Conservation (phyloP, 1,139 yeast genomes). For the Zygoascus meyerae region DNA sequence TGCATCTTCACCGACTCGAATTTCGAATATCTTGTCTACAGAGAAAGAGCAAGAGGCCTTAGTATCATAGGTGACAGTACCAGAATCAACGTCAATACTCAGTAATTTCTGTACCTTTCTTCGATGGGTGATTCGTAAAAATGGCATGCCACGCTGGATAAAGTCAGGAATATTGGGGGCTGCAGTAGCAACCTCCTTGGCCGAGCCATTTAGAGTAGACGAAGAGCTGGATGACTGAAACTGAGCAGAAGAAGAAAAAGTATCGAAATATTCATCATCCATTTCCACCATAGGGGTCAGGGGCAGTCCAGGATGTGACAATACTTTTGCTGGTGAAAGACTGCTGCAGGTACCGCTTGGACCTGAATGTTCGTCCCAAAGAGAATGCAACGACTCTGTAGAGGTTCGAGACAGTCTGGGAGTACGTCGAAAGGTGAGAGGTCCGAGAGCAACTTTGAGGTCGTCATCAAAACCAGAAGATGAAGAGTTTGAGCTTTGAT, state of each 20-base stretch:
- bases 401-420: slow-evolving; percentile 18
- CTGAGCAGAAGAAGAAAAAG: background rate
- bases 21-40: slow-evolving; percentile 67
- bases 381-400: slow-evolving; percentile 13
- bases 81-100: slow-evolving; percentile 40
- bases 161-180: slow-evolving; percentile 29
- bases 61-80: slow-evolving; percentile 48
- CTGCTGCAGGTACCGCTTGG: background rate
- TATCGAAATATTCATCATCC: background rate
- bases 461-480: slow-evolving; percentile 11
- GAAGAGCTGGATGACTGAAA: background rate
- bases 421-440: slow-evolving; percentile 17
- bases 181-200: background rate
- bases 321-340: background rate
- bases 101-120: slow-evolving; percentile 54
- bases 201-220: background rate
- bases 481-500: background rate
- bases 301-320: background rate
- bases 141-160: slow-evolving; percentile 35
- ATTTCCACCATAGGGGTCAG: slow-evolving; percentile 2
- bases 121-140: slow-evolving; percentile 63
- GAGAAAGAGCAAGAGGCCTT: slow-evolving; percentile 45
- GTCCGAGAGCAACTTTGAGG: slow-evolving; percentile 13
- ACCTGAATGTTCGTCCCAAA: slow-evolving; percentile 3
- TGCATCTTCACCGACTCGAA: slow-evolving; percentile 66